These are phyloP conservation scores for Bolboschoenus planiculmis DNA, from an alignment of 176 grass and related monocot genomes.

Conservation along the genomic window DNA sequence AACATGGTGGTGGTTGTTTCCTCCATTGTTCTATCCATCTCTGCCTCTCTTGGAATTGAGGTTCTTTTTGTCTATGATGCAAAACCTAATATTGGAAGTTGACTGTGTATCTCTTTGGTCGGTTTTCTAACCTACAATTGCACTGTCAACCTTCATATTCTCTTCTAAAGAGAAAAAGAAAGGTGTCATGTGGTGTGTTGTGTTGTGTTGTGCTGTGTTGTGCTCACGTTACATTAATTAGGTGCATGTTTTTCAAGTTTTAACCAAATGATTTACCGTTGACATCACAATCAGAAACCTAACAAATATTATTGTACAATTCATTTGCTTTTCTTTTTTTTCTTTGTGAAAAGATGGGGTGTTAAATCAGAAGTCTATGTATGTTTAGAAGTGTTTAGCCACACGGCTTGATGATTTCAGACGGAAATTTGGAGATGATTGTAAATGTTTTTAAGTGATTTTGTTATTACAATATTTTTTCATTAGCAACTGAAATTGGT, in stretches of 20 bases:
- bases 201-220: too few relatives aligned
- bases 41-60: conserved; percentile 3
- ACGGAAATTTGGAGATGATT: not conserved
- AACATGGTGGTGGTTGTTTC: conserved; percentile 5
- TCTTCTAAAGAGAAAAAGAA: not conserved
- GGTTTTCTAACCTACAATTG: conserved; percentile 3
- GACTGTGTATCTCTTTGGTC: conserved; percentile 15
- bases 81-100: not conserved
- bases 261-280: not conserved
- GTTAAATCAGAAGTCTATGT: not conserved
- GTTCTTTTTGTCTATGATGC: not conserved
- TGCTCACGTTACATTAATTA: too few relatives aligned
- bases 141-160: not conserved
- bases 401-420: not conserved
- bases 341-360: not conserved
- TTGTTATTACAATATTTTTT: too few relatives aligned
- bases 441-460: not conserved
- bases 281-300: conserved; percentile 6
- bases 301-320: not conserved
- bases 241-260: conserved; percentile 5
- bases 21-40: not conserved
- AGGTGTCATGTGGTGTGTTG: not conserved
- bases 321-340: not conserved
- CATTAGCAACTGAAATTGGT: too few relatives aligned
- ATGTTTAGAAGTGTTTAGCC: not conserved